Conservation (phyloP, 1,284 basidiomycete species). For the Moesziomyces aphidis region DNA sequence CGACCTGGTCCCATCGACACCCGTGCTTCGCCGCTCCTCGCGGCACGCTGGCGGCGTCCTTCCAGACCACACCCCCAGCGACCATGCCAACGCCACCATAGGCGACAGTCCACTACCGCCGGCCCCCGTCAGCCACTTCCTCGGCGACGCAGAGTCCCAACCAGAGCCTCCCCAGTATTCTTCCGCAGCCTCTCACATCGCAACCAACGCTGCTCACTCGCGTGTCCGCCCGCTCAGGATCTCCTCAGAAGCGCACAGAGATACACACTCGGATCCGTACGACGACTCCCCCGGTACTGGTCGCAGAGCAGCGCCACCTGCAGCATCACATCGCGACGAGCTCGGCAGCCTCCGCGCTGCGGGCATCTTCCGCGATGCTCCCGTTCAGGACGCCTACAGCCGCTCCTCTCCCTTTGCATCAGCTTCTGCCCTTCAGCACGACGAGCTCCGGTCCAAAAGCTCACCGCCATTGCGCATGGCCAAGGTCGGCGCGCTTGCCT, state of each 20-base stretch:
- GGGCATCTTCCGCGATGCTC: constrained; percentile 29
- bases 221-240: constrained; percentile 19
- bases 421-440: constrained; percentile 6
- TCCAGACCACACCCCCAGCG: constrained; percentile 35
- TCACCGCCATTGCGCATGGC: constrained; percentile 31
- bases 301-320: constrained; percentile 21
- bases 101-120: constrained; percentile 46
- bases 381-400: constrained; percentile 19
- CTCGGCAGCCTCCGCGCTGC: constrained; percentile 28
- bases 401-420: constrained; percentile 40
- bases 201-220: constrained; percentile 2
- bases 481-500: not conserved
- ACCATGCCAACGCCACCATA: constrained; percentile 42
- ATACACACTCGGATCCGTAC: constrained; percentile 31
- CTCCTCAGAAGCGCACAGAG: constrained; percentile 25
- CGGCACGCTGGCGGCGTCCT: constrained; percentile 19
- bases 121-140: constrained; percentile 48
- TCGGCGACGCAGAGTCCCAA: constrained; percentile 41
- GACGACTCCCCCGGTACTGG: constrained; percentile 49
- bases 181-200: constrained; percentile 3
- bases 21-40: constrained; percentile 32
- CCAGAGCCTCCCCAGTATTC: constrained; percentile 8
- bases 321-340: constrained; percentile 32
- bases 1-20: constrained; percentile 37
- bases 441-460: constrained; percentile 37